Evolutionary conservation across 805 yeast species (phyloP), one percentile per base, ranked within the genome.

Genomic region (Candida endomychidarum): DNA sequence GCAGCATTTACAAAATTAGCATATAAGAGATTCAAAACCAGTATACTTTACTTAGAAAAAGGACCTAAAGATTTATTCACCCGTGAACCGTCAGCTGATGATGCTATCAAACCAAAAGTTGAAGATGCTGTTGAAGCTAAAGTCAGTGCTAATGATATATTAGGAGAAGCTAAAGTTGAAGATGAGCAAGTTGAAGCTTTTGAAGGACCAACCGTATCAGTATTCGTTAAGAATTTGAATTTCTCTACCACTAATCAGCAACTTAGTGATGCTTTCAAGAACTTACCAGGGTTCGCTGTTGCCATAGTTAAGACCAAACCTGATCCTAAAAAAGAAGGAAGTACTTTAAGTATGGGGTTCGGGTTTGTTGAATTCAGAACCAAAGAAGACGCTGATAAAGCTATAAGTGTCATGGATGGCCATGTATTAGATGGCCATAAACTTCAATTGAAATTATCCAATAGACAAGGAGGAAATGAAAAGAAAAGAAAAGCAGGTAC

Each of bases 341-440:
- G 76, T 42, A 65, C 72, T n/a, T 73, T 81, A 44, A 88, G 96
- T 52, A 93, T 93, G 99, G 99, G 99, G 15, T 93, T 89, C 56
- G 99, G 99, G 1, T 93, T 93, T 65, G 96, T 79, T 10, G 99
- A 93, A 63, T 93, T 88, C 63, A 78, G 70, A 50, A 78, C 90
- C 1, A 78, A 77, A 49, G 86, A 80, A 27, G 80, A 84, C 53
- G 99, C 99, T 0, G 72, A 77, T 28, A 71, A 75, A 9, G 98
- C 96, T 5, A 78, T 88, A 34, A 60, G 72, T 23, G 74, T 83
- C 0, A 65, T 88, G 68, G 86, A 90, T 60, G 95, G 87, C 3
- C 74, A 79, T 38, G 78, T 79, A 2, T 72, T 93, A 41, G 96
- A 87, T 58, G 97, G 96, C 2, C 99, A 93, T 61, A 85, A 80